Conservation (phyloP, 192 early-diverging fungal genomes). For the Ramicandelaber brevisporus region DNA sequence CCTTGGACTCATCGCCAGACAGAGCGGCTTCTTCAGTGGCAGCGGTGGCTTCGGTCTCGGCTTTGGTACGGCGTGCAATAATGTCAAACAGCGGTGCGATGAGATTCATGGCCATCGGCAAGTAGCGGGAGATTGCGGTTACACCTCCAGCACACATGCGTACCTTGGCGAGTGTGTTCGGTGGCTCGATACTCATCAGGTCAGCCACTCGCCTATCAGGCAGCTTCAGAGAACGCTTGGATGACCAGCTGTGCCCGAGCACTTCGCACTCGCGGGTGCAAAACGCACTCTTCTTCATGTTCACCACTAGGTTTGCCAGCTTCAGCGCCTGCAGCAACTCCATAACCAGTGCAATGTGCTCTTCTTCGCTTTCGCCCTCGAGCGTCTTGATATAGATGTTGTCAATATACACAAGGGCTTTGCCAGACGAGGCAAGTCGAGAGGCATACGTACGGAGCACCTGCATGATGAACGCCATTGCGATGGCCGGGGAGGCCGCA, state of each 20-base stretch:
- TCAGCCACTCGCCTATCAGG: slow-evolving; percentile 4
- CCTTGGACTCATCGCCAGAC: no score
- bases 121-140: slow-evolving; percentile 4
- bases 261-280: slow-evolving; percentile 1
- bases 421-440: slow-evolving; percentile 1
- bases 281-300: slow-evolving; percentile 4
- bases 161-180: slow-evolving; percentile 1
- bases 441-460: not conserved
- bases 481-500: slow-evolving; percentile 5
- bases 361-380: not conserved
- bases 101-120: slow-evolving; percentile 3
- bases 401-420: slow-evolving; percentile 9
- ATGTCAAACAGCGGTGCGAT: slow-evolving; percentile 8
- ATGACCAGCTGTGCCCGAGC: slow-evolving; percentile 1
- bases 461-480: slow-evolving; percentile 1
- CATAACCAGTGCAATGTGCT: slow-evolving; percentile 5
- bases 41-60: not conserved
- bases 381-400: slow-evolving; percentile 9
- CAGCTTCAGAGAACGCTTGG: slow-evolving; percentile 1
- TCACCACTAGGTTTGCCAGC: slow-evolving; percentile 1
- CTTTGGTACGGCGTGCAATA: not conserved
- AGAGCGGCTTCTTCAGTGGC: no score
- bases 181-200: slow-evolving; percentile 3
- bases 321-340: not conserved
- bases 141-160: slow-evolving; percentile 5